Base-by-base conservation (phyloP, 1,284 basidiomycete genomes). In the Spongispora temasekensis region DNA sequence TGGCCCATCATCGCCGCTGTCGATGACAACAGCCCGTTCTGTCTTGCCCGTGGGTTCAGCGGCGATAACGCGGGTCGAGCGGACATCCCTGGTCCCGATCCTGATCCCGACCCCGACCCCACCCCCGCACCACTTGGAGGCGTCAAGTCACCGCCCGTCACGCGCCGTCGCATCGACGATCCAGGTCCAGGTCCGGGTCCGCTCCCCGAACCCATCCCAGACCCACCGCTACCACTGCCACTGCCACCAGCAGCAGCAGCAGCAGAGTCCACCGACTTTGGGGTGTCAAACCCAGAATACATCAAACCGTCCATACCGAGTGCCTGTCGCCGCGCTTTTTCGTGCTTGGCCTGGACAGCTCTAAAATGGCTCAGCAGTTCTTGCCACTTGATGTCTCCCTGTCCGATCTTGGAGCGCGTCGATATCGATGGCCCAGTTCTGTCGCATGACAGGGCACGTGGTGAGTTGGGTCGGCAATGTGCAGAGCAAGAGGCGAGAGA, bases 301-400 rank as follows among this genome's bases (percentile, higher is more conserved):
- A 68, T 53, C 3, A 63, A 35, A 0, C 23, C 56, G 15, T 74
- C 73, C 9, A 61, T 74, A 28, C 87, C 88, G 21, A 87, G 74
- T 0, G 86, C 85, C 65, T 83, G 86, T 53, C 94, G 81, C 21
- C 94, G 84, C 2, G 93, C 85, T 70, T 94, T 95, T 77, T 97
- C 94, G 71, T 97, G 94, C 64, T 87, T 89, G 28, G 83, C 80
- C 74, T 97, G 94, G 2, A 95, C 87, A 1, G 85, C 79, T 23
- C 94, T 87, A 80, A 96, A 96, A 74, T 93, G 95, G 19, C 84
- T 83, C 5, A 97, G 81, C 0, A 98, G 82, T 63, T 97, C 95
- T 71, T 90, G 87, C 95, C 95, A 98, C 72, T 94, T 95, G 73
- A 98, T 95, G 60, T 96, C 93, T 58, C 93, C 93, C 44, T 92